Conservation (phyloP, 2,329 filamentous ascomycete genomes). For the Beauveria sp. region DNA sequence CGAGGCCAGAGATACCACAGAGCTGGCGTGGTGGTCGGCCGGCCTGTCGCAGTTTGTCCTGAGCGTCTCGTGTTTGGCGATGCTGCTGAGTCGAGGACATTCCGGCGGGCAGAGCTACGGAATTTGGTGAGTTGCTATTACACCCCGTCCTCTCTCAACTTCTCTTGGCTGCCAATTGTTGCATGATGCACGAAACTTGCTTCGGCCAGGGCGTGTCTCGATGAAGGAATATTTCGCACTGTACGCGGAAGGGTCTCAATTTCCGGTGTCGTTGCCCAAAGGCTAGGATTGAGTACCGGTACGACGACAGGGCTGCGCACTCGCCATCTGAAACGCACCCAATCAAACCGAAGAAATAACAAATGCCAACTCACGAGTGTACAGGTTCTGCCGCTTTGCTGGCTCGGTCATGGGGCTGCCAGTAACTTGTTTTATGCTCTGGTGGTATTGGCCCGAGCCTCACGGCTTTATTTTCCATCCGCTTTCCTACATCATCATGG, state of each 20-base stretch:
- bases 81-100: slow-evolving; percentile 38
- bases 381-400: slow-evolving; percentile 35
- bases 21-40: slow-evolving; percentile 42
- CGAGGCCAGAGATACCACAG: slow-evolving; percentile 38
- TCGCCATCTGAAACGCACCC: not conserved
- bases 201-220: not conserved
- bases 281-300: not conserved
- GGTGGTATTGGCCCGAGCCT: slow-evolving; percentile 44
- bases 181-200: not conserved
- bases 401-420: slow-evolving; percentile 36
- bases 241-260: not conserved
- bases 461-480: slow-evolving; percentile 39
- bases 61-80: slow-evolving; percentile 33
- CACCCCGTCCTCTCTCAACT: too few relatives aligned
- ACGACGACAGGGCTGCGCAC: not conserved
- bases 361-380: too few relatives aligned
- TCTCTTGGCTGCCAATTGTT: not conserved
- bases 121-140: slow-evolving; percentile 37
- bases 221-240: not conserved
- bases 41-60: slow-evolving; percentile 34
- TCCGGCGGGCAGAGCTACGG: slow-evolving; percentile 40
- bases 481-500: slow-evolving; percentile 34
- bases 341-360: too few relatives aligned
- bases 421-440: slow-evolving; percentile 31
- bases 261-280: not conserved